A percentile compares a stretch with the other conserved stretches of the same genome.
Conservation (phyloP, 768 basidiomycete genomes). For the Panaeolus papilionaceus region DNA sequence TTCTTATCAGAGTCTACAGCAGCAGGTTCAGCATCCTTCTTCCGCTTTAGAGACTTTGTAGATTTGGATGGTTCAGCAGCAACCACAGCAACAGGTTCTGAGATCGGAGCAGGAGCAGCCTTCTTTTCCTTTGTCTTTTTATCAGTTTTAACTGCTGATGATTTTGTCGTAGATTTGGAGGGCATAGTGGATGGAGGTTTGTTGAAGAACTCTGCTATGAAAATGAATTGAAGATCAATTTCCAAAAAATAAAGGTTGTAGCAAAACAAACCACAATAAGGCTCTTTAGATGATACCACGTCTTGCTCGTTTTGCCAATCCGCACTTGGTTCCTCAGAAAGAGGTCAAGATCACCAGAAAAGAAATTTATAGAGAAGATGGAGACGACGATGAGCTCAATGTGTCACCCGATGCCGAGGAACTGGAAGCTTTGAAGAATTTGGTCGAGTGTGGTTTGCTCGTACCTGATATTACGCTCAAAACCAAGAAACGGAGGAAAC, state of each 20-base stretch:
- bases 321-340: constrained; percentile 44
- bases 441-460: constrained; percentile 1
- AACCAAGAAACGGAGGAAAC: constrained; percentile 20
- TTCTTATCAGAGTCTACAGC: constrained; percentile 17
- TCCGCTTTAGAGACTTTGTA: constrained; percentile 37
- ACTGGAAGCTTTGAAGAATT: constrained; percentile 21
- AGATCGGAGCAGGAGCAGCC: constrained; percentile 15
- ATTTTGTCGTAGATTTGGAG: background rate
- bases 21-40: constrained; percentile 32
- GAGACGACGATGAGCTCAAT: background rate
- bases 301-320: constrained; percentile 51
- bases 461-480: constrained; percentile 4
- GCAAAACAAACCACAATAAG: constrained; percentile 37
- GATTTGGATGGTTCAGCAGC: constrained; percentile 20
- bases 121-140: constrained; percentile 25
- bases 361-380: constrained; percentile 25
- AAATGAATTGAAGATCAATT: constrained; percentile 19
- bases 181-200: background rate
- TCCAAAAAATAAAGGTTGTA: constrained; percentile 26
- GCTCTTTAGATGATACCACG: constrained; percentile 32
- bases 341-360: constrained; percentile 43
- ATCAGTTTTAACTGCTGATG: background rate
- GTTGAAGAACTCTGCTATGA: constrained; percentile 15
- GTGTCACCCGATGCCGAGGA: constrained; percentile 17
- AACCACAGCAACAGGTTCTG: constrained; percentile 15